phyloP scores from a whole-genome alignment of 441 rosid genomes.

The Aquilaria agallochum region DNA sequence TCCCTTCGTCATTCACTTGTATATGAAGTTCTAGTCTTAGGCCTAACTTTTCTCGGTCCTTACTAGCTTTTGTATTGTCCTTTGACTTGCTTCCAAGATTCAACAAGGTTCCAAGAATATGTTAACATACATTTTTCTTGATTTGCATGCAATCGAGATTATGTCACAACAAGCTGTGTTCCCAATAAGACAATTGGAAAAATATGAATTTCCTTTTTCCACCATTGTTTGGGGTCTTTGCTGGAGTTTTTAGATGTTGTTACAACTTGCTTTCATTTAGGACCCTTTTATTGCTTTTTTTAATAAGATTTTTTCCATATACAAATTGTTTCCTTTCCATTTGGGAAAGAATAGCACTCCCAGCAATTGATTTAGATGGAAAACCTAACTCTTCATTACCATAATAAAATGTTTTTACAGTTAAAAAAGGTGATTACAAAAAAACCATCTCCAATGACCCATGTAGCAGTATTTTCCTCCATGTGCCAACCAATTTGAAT shows the following conservation, averaged over 20 bases:
- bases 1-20: neutral
- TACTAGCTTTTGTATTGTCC: neutral
- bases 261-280: neutral
- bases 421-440: neutral
- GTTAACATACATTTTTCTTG: neutral
- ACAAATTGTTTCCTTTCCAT: neutral
- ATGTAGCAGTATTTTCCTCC: neutral
- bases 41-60: neutral
- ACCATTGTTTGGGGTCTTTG: neutral
- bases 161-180: neutral
- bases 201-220: slow-evolving; percentile 3
- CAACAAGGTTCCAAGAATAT: neutral
- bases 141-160: neutral
- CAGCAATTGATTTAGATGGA: neutral
- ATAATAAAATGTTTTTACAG: neutral
- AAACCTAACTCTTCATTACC: neutral
- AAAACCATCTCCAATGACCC: neutral
- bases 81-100: neutral
- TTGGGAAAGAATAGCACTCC: neutral
- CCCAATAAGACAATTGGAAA: neutral
- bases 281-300: neutral
- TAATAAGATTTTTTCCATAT: neutral
- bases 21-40: neutral
- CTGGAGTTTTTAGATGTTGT: neutral
- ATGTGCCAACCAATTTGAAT: neutral